These are phyloP conservation scores for Lumnitzera littorea DNA, from an alignment of 345 rosid genomes.

Conservation along the genomic window DNA sequence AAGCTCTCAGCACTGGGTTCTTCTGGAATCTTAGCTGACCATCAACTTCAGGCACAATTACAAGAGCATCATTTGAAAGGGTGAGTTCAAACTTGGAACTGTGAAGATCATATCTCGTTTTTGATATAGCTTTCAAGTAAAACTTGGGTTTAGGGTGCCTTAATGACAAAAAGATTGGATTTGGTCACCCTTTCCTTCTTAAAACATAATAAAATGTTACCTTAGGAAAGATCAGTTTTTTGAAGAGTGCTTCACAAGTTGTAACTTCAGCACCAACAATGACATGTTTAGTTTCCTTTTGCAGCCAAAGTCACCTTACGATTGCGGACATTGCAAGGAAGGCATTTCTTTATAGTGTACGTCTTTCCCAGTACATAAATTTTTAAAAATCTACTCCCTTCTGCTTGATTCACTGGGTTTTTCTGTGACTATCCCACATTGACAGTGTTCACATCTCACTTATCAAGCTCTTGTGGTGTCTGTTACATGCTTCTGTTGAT, in stretches of 20 bases:
- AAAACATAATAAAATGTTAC: too few species aligned
- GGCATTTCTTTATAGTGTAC: slow-evolving; percentile 95
- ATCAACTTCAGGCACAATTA: slow-evolving; percentile 93
- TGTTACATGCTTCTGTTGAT: too few species aligned
- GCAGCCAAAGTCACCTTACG: slow-evolving; percentile 77
- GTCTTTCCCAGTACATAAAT: slow-evolving; percentile 8
- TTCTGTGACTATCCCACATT: too few species aligned
- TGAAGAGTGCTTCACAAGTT: too few species aligned
- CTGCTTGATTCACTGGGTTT: too few species aligned
- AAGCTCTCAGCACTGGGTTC: slow-evolving; percentile 88
- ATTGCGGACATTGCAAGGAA: slow-evolving; percentile 93
- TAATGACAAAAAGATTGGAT: background rate
- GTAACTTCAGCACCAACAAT: background rate
- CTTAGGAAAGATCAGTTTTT: too few species aligned
- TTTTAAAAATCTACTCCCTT: too few species aligned
- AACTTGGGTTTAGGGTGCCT: too few species aligned
- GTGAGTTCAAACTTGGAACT: slow-evolving; percentile 28
- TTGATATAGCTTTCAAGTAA: background rate
- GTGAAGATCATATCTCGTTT: background rate
- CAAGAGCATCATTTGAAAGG: slow-evolving; percentile 90
- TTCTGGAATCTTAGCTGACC: slow-evolving; percentile 96
- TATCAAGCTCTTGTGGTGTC: background rate
- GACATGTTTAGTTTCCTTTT: slow-evolving; percentile 14
- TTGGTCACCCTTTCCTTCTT: background rate
- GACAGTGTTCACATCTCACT: background rate